Base-by-base conservation (phyloP, 2,329 filamentous ascomycete genomes). In the Colletotrichum spaethianum region DNA sequence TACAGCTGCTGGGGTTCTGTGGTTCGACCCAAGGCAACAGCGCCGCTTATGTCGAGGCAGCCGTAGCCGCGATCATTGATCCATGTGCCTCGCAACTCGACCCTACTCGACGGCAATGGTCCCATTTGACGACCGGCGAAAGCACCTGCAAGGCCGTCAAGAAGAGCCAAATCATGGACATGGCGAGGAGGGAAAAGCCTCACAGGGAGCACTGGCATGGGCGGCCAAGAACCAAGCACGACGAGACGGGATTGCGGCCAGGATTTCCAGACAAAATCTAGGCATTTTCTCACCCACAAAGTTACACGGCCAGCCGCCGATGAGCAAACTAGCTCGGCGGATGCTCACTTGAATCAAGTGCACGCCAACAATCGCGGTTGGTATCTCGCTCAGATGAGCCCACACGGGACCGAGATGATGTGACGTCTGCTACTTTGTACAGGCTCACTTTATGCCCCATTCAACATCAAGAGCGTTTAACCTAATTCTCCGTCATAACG, bases 221-320 rank as follows among this genome's bases (percentile, higher is more conserved):
- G 23, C 61, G n/a, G 26, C 50, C 18, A 57, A 16, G 9, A 23
- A 63, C 26, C 62, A 33, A 40, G 53, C 6, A 55, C 46, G 56
- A 67, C 57, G 12, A 57, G 68, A 56, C 57, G 50, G 63, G 46
- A 50, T 71, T 67, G 14, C 57, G 64, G 59, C 69, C 52, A 60
- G 69, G 31, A 6, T 6, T 59, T 55, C 65, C 57, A 33, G n/a
- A 44, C 33, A 14, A 57, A 9, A 40, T 16, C n/a, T n/a, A n/a
- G 16, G 50, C n/a, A 8, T 36, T n/a, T n/a, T n/a, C 46, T 64
- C 48, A 20, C 42, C 36, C 55, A 33, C 56, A 62, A 59, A 59
- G 48, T 42, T 63, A 18, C 44, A 57, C 57, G 23, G 40, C 59
- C 65, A 18, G 26, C 42, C 50, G 11, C 42, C 31, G 46, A 20